Percentiles rank a stretch among this genome's conserved stretches.
Evolutionary conservation across 2,329 filamentous ascomycete genomes (phyloP).

Genomic region (Fusarium pilosicola): DNA sequence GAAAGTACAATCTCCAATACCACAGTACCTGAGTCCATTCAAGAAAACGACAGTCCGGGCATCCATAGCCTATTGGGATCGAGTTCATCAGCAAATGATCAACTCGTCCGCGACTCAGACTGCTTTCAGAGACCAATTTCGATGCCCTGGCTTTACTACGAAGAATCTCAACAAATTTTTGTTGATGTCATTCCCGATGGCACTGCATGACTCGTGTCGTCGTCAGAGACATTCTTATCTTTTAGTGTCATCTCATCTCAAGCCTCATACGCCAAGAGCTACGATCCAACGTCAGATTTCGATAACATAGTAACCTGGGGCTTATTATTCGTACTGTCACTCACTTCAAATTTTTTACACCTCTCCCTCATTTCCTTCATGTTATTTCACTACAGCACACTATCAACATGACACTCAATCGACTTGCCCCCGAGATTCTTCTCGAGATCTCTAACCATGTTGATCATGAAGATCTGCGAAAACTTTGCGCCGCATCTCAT

Average conservation of each 20-base stretch:
- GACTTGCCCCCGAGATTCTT: neutral
- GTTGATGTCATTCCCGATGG: neutral
- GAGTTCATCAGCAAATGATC: neutral
- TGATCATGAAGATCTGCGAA: neutral
- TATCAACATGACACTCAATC: neutral
- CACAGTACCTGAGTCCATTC: accelerated
- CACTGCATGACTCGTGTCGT: neutral
- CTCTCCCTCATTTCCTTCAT: neutral
- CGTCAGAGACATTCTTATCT: neutral
- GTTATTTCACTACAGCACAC: accelerated
- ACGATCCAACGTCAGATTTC: neutral
- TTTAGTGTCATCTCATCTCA: neutral
- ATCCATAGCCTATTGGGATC: accelerated
- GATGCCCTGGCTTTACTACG: neutral
- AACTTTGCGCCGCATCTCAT: neutral
- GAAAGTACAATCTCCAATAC: accelerated
- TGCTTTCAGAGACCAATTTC: accelerated
- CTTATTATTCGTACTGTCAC: neutral
- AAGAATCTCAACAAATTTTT: neutral
- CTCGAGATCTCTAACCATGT: neutral
- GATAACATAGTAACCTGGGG: too few species aligned
- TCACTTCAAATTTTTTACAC: neutral
- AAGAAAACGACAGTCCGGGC: neutral
- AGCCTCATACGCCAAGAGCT: neutral
- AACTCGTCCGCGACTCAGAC: neutral